Conservation (phyloP, 2,329 filamentous ascomycete species). For the Chaetomium globosum region DNA sequence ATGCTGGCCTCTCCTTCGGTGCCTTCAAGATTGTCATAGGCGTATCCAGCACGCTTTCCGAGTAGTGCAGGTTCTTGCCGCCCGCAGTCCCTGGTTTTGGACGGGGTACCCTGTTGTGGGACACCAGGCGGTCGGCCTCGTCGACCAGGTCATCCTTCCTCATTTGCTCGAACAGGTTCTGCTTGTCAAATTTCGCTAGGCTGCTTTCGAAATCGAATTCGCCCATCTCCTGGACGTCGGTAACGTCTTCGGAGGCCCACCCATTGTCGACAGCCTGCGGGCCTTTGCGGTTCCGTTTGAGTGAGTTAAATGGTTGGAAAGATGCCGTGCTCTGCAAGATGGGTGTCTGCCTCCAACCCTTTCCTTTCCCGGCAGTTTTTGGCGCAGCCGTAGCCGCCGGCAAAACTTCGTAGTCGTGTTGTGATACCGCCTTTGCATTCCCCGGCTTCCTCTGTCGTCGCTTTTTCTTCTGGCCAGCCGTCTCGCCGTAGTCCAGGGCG, state of each 20-base stretch:
- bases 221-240: conserved; percentile 87
- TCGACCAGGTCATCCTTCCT: conserved; percentile 83
- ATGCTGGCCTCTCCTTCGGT: conserved; percentile 33
- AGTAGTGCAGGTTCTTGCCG: conserved; percentile 88
- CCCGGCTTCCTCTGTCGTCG: conserved; percentile 41
- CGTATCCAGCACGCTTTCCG: conserved; percentile 84
- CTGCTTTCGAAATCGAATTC: conserved; percentile 93
- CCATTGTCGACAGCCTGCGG: conserved; percentile 65
- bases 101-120: conserved; percentile 72
- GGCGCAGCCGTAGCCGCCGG: conserved; percentile 27
- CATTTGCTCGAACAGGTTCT: conserved; percentile 87
- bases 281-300: conserved; percentile 59
- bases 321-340: conserved; percentile 62
- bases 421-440: conserved; percentile 37
- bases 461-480: conserved; percentile 38
- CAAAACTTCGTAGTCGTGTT: conserved; percentile 39
- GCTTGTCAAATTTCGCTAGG: conserved; percentile 93
- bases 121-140: conserved; percentile 87
- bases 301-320: conserved; percentile 63
- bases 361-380: conserved; percentile 45
- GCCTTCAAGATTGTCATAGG: conserved; percentile 46
- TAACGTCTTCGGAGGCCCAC: conserved; percentile 95
- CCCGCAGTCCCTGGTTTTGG: conserved; percentile 70
- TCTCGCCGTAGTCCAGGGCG: conserved; percentile 35
- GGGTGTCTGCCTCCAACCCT: conserved; percentile 63